Percentiles rank a stretch among this genome's conserved stretches.
Conservation (phyloP, 2,329 filamentous ascomycete species). For the Paecilomyces sp. region DNA sequence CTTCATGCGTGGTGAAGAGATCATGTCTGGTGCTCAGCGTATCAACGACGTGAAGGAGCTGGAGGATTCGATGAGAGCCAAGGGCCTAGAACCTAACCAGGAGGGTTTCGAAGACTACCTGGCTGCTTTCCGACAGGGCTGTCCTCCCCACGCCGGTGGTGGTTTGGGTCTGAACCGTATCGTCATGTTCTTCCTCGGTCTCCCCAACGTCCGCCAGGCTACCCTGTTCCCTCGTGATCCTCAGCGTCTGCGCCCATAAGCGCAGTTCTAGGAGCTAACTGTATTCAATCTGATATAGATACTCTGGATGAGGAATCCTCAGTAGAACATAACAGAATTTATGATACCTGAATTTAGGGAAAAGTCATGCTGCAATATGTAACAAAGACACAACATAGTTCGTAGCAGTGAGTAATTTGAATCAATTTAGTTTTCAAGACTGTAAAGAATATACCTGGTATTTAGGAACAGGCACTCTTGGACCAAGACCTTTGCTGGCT, state of each 20-base stretch:
- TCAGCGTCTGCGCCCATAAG: conserved; percentile 42
- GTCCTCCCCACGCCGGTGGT: conserved; percentile 58
- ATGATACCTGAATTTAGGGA: background rate
- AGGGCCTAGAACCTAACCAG: conserved; percentile 52
- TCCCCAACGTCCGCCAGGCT: conserved; percentile 56
- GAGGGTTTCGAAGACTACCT: conserved; percentile 59
- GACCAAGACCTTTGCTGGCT: no score
- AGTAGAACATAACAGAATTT: conserved; percentile 8
- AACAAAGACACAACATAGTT: background rate
- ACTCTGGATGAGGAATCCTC: background rate
- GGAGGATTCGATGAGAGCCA: conserved; percentile 50
- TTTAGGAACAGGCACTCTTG: no score
- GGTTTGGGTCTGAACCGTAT: conserved; percentile 61
- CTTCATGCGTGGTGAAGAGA: conserved; percentile 65
- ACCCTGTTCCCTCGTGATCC: conserved; percentile 60
- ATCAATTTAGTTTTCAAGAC: background rate
- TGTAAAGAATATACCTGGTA: no score
- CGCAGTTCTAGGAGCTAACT: background rate
- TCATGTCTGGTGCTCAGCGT: conserved; percentile 61
- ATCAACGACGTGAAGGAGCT: conserved; percentile 56
- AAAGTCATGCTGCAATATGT: background rate
- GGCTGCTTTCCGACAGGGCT: conserved; percentile 57
- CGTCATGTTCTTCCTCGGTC: conserved; percentile 59
- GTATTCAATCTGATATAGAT: background rate
- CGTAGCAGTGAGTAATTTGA: background rate